Evolutionary conservation across 148 eudicot genomes (phyloP).

Genomic region (Nepenthes mirabilis): DNA sequence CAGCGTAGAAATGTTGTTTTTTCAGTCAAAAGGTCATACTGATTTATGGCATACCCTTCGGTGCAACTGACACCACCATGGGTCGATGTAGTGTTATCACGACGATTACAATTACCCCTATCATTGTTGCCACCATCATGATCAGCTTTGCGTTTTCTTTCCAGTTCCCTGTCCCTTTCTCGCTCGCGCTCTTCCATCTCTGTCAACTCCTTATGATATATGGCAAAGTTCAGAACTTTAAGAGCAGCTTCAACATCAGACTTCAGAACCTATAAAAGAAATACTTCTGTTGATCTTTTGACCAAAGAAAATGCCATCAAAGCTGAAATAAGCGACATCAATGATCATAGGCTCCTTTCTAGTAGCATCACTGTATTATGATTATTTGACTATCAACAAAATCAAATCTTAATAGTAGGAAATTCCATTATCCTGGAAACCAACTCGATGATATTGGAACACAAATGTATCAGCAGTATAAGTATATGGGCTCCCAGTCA

Average conservation of each 20-base stretch:
- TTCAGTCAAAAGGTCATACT: background rate
- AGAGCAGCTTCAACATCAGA: conserved; percentile 96
- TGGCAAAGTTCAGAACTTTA: conserved; percentile 88
- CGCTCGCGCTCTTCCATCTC: conserved; percentile 97
- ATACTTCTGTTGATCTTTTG: background rate
- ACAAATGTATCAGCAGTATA: too few relatives aligned
- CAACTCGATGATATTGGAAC: too few relatives aligned
- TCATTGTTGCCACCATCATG: conserved; percentile 30
- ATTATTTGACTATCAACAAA: background rate
- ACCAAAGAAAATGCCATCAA: background rate
- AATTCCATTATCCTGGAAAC: too few relatives aligned
- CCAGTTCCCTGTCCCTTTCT: conserved; percentile 55
- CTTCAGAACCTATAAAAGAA: conserved; percentile 46
- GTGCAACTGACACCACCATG: conserved; percentile 23
- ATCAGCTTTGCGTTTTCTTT: conserved; percentile 58
- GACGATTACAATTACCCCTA: conserved; percentile 13
- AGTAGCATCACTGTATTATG: background rate
- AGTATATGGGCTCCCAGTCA: too few relatives aligned
- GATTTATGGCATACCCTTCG: conserved; percentile 37
- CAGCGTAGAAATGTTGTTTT: background rate
- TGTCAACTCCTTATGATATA: conserved; percentile 89
- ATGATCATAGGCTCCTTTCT: background rate
- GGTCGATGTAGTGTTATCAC: conserved; percentile 13
- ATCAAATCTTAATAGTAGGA: too few relatives aligned
- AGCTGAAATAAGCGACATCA: background rate